Percentiles rank a stretch among this genome's conserved stretches.
phyloP scores from a whole-genome alignment of 2,329 filamentous ascomycete genomes.

The Tolypocladium nubicola region DNA sequence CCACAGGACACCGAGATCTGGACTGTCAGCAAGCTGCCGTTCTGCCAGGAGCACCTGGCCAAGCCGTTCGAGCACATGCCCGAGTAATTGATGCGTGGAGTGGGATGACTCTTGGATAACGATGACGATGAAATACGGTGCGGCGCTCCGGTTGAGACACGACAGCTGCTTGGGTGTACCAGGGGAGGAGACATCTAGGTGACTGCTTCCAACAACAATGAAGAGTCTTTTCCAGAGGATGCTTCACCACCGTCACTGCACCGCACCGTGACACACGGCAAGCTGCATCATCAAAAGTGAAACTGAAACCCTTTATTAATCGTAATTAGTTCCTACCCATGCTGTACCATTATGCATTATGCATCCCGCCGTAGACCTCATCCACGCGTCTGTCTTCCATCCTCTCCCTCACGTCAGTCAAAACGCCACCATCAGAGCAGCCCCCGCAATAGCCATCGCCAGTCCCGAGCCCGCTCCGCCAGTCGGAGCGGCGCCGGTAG shows the following conservation, averaged over 20 bases:
- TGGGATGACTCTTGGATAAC: background rate
- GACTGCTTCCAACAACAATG: background rate
- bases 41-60: conserved; percentile 55
- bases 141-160: background rate
- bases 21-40: conserved; percentile 58
- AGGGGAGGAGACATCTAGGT: background rate
- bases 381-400: background rate
- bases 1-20: conserved; percentile 57
- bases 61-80: conserved; percentile 57
- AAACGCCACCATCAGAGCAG: conserved; percentile 16
- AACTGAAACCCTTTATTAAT: background rate
- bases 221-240: background rate
- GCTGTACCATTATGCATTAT: background rate
- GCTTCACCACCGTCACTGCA: background rate
- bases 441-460: conserved; percentile 15
- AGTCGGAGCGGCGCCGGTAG: conserved; percentile 14
- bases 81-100: conserved; percentile 24
- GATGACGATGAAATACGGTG: background rate
- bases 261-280: background rate
- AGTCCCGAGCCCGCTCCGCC: conserved; percentile 11
- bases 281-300: background rate
- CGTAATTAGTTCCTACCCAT: background rate
- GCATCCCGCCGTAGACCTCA: background rate
- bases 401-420: conserved; percentile 5
- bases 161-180: background rate